Evolutionary conservation across 1,284 basidiomycete genomes (phyloP), one percentile per base, ranked within the genome.

Genomic region (Gastroboletus turbinatus): DNA sequence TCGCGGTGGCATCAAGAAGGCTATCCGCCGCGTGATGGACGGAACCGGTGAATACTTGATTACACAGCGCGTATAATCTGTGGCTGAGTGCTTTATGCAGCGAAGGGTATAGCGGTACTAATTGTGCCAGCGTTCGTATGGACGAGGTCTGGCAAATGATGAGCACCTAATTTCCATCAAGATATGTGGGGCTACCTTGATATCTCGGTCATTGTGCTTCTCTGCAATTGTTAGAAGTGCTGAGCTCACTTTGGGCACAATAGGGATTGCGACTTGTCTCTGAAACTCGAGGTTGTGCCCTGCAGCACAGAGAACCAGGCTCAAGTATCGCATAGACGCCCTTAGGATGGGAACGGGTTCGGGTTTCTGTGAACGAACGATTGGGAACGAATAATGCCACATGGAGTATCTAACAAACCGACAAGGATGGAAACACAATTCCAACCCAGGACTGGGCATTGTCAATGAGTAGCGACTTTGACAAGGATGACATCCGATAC

Each of bases 281-380:
- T 91, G 88, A 67, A 90, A 92, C 70, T 92, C 90, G 25, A 82
- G 74, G 27, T 83, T 75, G 63, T 84, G 81, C 30, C 72, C 75
- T 5, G 85, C 82, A 47, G 71, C 71, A 30, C 60, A 80, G 62
- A 91, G 86, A 11, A 92, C 78, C 33, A 76, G 72, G 46, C 78
- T 69, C 53, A 88, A 60, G n/a, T 90, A 81, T 44, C 84, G 77
- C 27, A 88, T 80, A 11, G 82, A 76, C 4, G 80, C 82, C 65
- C 82, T 88, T 33, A 83, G 58, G 14, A 78, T 77, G 32, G 87
- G 82, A 1, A 72, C 25, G 10, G 83, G 75, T 71, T 92, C 88
- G 61, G 79, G 79, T 82, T 80, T 90, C 88, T 90, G 77, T 55
- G 57, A 43, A 48, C 29, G 52, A 51, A 51, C 11, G 46, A 61